Percentiles rank a stretch among this genome's conserved stretches.
Evolutionary conservation across 768 basidiomycete species (phyloP).

Genomic region (Royoungia palumana): DNA sequence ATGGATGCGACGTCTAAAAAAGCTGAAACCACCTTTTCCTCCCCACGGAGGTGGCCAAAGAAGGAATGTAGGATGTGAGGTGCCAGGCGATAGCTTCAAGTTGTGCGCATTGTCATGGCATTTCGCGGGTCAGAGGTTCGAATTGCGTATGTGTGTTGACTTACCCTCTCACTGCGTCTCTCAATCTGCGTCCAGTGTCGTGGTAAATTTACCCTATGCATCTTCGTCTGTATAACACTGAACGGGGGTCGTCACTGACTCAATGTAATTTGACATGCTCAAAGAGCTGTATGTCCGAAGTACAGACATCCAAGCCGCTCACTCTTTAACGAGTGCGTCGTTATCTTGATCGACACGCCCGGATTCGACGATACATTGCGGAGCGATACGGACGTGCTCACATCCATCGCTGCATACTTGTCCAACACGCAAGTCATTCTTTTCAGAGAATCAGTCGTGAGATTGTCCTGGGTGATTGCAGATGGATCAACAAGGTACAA

Average conservation of each 20-base stretch:
- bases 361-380: slow-evolving; percentile 55
- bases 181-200: slow-evolving; percentile 20
- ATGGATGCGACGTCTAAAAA: too few species aligned
- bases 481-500: slow-evolving; percentile 20
- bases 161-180: too few species aligned
- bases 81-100: too few species aligned
- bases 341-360: slow-evolving; percentile 57
- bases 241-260: too few species aligned
- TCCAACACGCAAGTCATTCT: slow-evolving; percentile 24
- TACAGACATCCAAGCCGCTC: slow-evolving; percentile 43
- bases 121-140: too few species aligned
- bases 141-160: too few species aligned
- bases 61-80: too few species aligned
- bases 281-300: slow-evolving; percentile 47
- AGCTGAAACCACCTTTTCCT: too few species aligned
- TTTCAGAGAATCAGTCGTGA: not conserved
- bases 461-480: not conserved
- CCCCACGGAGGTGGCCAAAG: too few species aligned
- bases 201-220: slow-evolving; percentile 34
- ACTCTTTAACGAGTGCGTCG: slow-evolving; percentile 38
- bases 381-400: slow-evolving; percentile 48
- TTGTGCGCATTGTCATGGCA: too few species aligned
- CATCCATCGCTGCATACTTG: slow-evolving; percentile 42
- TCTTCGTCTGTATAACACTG: not conserved
- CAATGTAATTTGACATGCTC: not conserved